Base-by-base conservation (phyloP, 1,284 basidiomycete species). In the Sporisorium reilianum region DNA sequence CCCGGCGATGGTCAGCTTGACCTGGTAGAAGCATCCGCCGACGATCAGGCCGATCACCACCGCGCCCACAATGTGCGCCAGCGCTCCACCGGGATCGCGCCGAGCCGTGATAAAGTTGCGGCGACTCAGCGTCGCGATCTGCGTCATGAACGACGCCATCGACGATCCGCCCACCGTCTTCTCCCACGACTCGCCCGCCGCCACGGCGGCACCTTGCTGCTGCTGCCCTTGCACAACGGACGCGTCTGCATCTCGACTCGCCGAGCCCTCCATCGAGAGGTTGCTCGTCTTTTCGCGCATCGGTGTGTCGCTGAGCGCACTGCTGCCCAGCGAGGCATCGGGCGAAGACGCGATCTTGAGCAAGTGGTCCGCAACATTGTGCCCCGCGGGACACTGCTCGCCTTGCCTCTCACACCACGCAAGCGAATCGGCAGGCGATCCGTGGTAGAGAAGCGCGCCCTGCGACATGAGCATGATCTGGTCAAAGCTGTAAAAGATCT, bases 1-100 rank as follows among this genome's bases (percentile, higher is more conserved):
- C 1, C 78, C 78, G 20, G 68, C 77, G 25, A 81, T 80, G 10
- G 76, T 73, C 20, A 75, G 55, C 49, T 66, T 58, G 58, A 80
- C 78, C 38, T 80, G 61, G 64, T 64, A 81, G 68, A 80, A 81
- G 32, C 67, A 69, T 1, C 73, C 80, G n/a, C 80, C 78, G 18
- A 71, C 63, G 46, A 80, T 59, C n/a, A 78, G 46, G n/a, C 74
- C 78, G 22, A 81, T 56, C 18, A 64, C 52, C 16, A 67, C 53
- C 7, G 74, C 55, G 7, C 70, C 76, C n/a, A 69, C 40, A 23
- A 80, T 59, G 48, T 81, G 80, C 5, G 77, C 74, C 5, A 79
- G 25, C 4, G 79, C 66, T 14, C 73, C 75, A 11, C 60, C 49
- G 5, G 65, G 62, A n/a, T 80, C 79, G 0, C 79, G 64, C 12